A percentile compares a stretch with the other conserved stretches of the same genome.
phyloP scores from a whole-genome alignment of 2,329 filamentous ascomycete genomes.

The Colletotrichum spinosum region DNA sequence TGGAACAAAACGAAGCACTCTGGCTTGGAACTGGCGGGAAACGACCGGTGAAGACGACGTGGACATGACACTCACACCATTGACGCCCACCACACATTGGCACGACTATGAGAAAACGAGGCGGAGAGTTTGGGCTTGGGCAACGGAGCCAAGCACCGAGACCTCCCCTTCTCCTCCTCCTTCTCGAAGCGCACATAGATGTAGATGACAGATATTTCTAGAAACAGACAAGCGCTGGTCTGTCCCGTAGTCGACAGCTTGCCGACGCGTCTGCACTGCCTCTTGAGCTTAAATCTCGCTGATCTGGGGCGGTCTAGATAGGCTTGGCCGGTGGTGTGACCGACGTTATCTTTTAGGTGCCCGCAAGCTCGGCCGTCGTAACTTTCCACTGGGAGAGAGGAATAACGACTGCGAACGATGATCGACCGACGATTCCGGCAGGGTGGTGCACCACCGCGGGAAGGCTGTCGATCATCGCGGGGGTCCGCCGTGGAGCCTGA shows the following conservation, averaged over 20 bases:
- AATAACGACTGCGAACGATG: too few relatives aligned
- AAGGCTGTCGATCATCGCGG: too few relatives aligned
- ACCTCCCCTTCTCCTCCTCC: too few relatives aligned
- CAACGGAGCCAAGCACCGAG: neutral
- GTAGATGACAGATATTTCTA: constrained; percentile 6
- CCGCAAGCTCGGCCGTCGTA: too few relatives aligned
- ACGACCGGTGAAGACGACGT: neutral
- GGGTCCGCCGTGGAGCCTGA: too few relatives aligned
- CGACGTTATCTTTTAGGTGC: too few relatives aligned
- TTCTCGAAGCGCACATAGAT: neutral
- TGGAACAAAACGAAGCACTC: neutral
- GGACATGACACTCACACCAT: neutral
- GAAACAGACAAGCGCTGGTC: constrained; percentile 12
- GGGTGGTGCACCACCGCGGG: too few relatives aligned
- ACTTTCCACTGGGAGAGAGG: too few relatives aligned
- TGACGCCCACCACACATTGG: neutral
- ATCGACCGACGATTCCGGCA: too few relatives aligned
- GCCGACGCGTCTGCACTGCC: constrained; percentile 7
- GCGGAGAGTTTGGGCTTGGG: constrained; percentile 15
- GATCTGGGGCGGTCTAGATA: too few relatives aligned
- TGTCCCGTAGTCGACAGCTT: neutral
- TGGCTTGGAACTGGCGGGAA: constrained; percentile 1
- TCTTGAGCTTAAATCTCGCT: constrained; percentile 5
- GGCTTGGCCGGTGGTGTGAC: too few relatives aligned
- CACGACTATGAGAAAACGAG: constrained; percentile 5